A percentile compares a stretch with the other conserved stretches of the same genome.
These are phyloP conservation scores for Seiridium unicorne DNA, from an alignment of 2,329 filamentous ascomycete genomes.

Conservation along the genomic window DNA sequence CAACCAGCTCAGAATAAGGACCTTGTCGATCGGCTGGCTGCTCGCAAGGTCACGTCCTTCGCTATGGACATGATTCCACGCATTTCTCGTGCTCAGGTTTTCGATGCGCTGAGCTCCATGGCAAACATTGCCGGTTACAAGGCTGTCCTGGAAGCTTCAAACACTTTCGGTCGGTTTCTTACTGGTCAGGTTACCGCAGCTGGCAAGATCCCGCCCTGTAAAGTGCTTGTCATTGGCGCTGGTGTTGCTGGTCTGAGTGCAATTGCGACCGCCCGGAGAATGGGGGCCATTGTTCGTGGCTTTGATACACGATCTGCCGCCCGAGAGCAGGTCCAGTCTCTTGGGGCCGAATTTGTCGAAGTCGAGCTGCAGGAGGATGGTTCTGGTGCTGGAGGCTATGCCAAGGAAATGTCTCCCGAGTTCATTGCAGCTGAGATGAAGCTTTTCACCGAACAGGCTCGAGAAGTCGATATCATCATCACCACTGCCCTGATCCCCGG, in stretches of 20 bases:
- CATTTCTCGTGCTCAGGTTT: slow-evolving; percentile 84
- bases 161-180: slow-evolving; percentile 83
- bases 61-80: slow-evolving; percentile 93
- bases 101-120: slow-evolving; percentile 89
- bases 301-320: slow-evolving; percentile 90
- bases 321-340: slow-evolving; percentile 84
- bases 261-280: slow-evolving; percentile 79
- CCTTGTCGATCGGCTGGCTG: slow-evolving; percentile 70
- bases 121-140: slow-evolving; percentile 94
- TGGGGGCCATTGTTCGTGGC: slow-evolving; percentile 86
- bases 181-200: slow-evolving; percentile 90
- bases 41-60: slow-evolving; percentile 71
- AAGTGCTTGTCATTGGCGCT: slow-evolving; percentile 86
- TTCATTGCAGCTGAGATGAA: slow-evolving; percentile 94
- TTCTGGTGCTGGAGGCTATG: slow-evolving; percentile 80
- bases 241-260: slow-evolving; percentile 87
- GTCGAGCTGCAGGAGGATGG: slow-evolving; percentile 84
- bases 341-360: slow-evolving; percentile 87
- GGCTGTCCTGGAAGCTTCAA: slow-evolving; percentile 84
- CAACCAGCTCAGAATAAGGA: slow-evolving; percentile 79
- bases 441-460: slow-evolving; percentile 82
- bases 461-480: slow-evolving; percentile 88
- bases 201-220: slow-evolving; percentile 86
- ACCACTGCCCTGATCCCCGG: slow-evolving; percentile 91
- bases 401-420: slow-evolving; percentile 91